Percentiles rank a stretch among this genome's conserved stretches.
phyloP scores from a whole-genome alignment of 805 yeast genomes.

The Saturnispora kantuleensis region DNA sequence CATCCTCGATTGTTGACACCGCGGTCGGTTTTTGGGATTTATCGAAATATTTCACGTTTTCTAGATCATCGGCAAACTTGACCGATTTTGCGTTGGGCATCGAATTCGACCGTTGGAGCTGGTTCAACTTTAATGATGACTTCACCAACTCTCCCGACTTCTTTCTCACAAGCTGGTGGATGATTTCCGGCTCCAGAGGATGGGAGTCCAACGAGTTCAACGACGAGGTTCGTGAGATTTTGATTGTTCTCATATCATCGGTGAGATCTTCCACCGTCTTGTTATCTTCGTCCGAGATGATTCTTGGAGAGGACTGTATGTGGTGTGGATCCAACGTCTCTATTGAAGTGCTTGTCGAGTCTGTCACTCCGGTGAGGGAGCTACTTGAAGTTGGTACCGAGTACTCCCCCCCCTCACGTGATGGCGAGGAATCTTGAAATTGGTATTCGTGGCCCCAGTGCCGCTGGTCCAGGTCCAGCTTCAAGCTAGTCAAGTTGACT shows the following conservation, averaged over 20 bases:
- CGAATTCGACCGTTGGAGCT: constrained; percentile 31
- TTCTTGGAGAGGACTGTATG: no score
- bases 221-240: background rate
- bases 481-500: constrained; percentile 24
- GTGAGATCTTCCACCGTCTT: background rate
- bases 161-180: constrained; percentile 31
- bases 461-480: constrained; percentile 9
- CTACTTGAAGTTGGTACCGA: background rate
- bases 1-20: constrained; percentile 33
- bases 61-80: constrained; percentile 51
- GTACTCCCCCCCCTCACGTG: background rate
- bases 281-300: background rate
- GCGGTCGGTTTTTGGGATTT: constrained; percentile 51
- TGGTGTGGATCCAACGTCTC: background rate
- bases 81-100: constrained; percentile 52
- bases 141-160: constrained; percentile 44
- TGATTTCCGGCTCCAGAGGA: background rate
- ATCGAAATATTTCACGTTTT: constrained; percentile 55
- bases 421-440: background rate
- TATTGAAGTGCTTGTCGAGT: background rate
- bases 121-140: constrained; percentile 39
- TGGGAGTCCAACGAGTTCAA: background rate
- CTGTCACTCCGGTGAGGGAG: background rate
- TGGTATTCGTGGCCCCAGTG: background rate
- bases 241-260: background rate